Evolutionary conservation across 1,284 basidiomycete genomes (phyloP).

Genomic region (Apiotrichum gamsii): DNA sequence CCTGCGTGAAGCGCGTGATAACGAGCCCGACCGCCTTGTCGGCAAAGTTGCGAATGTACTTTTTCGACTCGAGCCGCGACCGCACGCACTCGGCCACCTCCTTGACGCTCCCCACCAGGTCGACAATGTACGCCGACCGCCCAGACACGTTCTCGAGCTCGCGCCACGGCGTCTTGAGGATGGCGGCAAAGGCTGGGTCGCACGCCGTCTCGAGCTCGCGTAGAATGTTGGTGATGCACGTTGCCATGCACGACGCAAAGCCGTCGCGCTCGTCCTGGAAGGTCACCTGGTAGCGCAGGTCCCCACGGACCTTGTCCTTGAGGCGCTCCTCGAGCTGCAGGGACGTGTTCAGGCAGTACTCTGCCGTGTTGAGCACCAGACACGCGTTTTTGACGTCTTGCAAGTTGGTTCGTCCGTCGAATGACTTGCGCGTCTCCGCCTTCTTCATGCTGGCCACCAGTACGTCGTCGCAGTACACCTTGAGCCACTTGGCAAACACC

Average conservation of each 20-base stretch:
- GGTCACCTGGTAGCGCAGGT: constrained; percentile 69
- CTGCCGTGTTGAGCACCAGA: constrained; percentile 88
- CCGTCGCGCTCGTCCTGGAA: constrained; percentile 79
- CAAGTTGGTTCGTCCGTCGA: constrained; percentile 67
- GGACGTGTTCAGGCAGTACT: constrained; percentile 92
- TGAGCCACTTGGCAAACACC: constrained; percentile 87
- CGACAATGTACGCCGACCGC: constrained; percentile 70
- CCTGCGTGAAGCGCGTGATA: constrained; percentile 75
- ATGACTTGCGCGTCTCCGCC: constrained; percentile 58
- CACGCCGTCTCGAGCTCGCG: constrained; percentile 73
- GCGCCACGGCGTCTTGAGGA: constrained; percentile 70
- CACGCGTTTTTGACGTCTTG: constrained; percentile 72
- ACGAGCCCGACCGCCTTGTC: constrained; percentile 83
- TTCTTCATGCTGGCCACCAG: constrained; percentile 65
- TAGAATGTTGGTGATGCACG: constrained; percentile 68
- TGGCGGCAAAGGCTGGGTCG: constrained; percentile 66
- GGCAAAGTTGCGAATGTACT: constrained; percentile 81
- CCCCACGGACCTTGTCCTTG: constrained; percentile 68
- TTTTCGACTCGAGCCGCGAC: constrained; percentile 74
- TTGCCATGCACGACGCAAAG: constrained; percentile 78
- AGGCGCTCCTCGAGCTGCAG: constrained; percentile 89
- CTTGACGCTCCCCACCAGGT: constrained; percentile 87
- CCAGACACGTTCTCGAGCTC: constrained; percentile 74
- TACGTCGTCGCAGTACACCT: constrained; percentile 87
- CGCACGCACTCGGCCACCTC: constrained; percentile 45